phyloP scores from a whole-genome alignment of 495 filamentous ascomycete species.

The Trichoderma parareesei region DNA sequence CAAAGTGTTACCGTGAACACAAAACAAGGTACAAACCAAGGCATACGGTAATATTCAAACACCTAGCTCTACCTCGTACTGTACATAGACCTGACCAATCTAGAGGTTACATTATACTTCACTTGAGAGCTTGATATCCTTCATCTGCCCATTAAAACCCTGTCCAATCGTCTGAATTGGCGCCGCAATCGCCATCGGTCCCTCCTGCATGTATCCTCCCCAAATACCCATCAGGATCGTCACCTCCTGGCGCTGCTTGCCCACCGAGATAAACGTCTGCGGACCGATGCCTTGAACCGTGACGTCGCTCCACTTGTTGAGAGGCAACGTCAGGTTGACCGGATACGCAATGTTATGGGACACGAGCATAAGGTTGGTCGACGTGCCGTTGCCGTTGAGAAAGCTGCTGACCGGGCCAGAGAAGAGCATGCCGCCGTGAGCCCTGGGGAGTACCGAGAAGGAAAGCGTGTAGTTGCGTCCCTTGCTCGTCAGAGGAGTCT shows the following conservation, averaged over 20 bases:
- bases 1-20: too few relatives aligned
- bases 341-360: slow-evolving; percentile 29
- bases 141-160: slow-evolving; percentile 1
- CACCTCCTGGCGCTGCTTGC: background rate
- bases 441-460: slow-evolving; percentile 27
- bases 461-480: slow-evolving; percentile 38
- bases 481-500: slow-evolving; percentile 32
- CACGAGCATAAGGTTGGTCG: slow-evolving; percentile 30
- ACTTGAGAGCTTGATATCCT: background rate
- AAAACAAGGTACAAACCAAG: too few relatives aligned
- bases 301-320: slow-evolving; percentile 28
- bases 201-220: slow-evolving; percentile 7
- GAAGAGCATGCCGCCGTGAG: slow-evolving; percentile 25
- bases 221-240: slow-evolving; percentile 1
- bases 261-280: slow-evolving; percentile 21
- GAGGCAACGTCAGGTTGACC: slow-evolving; percentile 31
- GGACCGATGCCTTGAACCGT: slow-evolving; percentile 26
- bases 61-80: too few relatives aligned
- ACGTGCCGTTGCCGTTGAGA: slow-evolving; percentile 15
- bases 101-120: background rate
- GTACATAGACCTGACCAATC: background rate
- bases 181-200: slow-evolving; percentile 3
- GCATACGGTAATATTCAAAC: background rate
- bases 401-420: slow-evolving; percentile 38
- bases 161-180: background rate